Conservation (phyloP, 2,329 filamentous ascomycete genomes). For the Seiridium cupressi region DNA sequence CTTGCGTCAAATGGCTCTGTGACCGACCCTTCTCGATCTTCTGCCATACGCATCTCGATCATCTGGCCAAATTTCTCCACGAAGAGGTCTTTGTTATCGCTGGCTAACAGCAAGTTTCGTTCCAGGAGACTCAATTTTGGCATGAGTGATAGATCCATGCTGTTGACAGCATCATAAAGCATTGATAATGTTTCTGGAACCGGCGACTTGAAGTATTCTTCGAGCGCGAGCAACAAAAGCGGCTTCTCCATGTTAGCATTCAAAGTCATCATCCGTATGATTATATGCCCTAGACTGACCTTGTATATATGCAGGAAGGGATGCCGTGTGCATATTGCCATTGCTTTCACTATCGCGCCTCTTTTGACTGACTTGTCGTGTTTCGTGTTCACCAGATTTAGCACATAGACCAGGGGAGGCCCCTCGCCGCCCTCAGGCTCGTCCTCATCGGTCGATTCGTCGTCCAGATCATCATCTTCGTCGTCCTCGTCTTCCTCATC, state of each 20-base stretch:
- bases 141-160: constrained; percentile 94
- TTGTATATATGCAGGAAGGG: constrained; percentile 99
- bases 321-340: constrained; percentile 98
- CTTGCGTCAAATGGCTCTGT: constrained; percentile 44
- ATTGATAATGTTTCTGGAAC: constrained; percentile 83
- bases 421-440: constrained; percentile 75
- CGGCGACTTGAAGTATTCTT: constrained; percentile 95
- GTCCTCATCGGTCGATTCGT: constrained; percentile 43
- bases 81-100: constrained; percentile 93
- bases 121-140: constrained; percentile 82
- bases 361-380: constrained; percentile 90
- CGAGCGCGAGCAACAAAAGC: constrained; percentile 81
- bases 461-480: constrained; percentile 34
- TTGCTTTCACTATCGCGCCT: constrained; percentile 93
- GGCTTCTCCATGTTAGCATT: constrained; percentile 52
- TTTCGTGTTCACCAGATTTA: constrained; percentile 98
- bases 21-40: constrained; percentile 51
- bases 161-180: constrained; percentile 90
- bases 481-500: constrained; percentile 44
- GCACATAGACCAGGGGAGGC: constrained; percentile 90
- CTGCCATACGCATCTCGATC: constrained; percentile 76
- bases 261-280: not conserved
- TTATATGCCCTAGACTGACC: constrained; percentile 39
- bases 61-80: constrained; percentile 97
- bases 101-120: constrained; percentile 80